Conservation (phyloP, 169 alveolate species). For the Plasmodium relictum region DNA sequence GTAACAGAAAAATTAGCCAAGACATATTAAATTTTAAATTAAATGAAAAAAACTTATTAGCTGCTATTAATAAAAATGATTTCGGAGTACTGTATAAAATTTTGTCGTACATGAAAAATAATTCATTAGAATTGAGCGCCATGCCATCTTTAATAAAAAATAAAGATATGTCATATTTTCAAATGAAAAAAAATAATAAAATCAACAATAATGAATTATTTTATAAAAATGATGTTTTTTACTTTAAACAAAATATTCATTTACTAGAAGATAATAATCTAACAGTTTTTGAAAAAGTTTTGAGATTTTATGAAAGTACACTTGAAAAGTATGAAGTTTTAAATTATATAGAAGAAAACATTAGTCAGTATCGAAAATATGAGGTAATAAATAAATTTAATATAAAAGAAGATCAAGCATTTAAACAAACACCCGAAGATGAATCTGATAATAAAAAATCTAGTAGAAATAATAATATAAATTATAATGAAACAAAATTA, state of each 20-base stretch:
- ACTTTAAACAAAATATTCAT: conserved; percentile 69
- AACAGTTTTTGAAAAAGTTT: conserved; percentile 70
- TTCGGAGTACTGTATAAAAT: conserved; percentile 27
- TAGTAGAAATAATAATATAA: not conserved
- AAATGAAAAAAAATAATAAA: not conserved
- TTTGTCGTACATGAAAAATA: conserved; percentile 50
- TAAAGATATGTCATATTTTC: conserved; percentile 16
- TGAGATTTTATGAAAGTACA: conserved; percentile 43
- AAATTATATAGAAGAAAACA: conserved; percentile 45
- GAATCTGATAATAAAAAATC: not conserved
- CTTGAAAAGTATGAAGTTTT: conserved; percentile 42
- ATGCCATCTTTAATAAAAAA: conserved; percentile 18
- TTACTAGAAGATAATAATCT: conserved; percentile 34
- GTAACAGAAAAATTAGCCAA: conserved; percentile 1
- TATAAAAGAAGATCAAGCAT: not conserved
- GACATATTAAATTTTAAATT: not conserved
- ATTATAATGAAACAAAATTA: not conserved
- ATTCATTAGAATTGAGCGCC: conserved; percentile 19
- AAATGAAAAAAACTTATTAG: not conserved
- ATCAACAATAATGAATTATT: conserved; percentile 4
- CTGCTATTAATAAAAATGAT: conserved; percentile 35
- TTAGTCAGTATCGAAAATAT: conserved; percentile 6
- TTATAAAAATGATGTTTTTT: conserved; percentile 59
- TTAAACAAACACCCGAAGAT: not conserved
- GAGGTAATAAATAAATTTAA: not conserved